Percentiles rank a stretch among this genome's conserved stretches.
phyloP scores from a whole-genome alignment of 176 grass and related monocot genomes.

The Phragmites australis region DNA sequence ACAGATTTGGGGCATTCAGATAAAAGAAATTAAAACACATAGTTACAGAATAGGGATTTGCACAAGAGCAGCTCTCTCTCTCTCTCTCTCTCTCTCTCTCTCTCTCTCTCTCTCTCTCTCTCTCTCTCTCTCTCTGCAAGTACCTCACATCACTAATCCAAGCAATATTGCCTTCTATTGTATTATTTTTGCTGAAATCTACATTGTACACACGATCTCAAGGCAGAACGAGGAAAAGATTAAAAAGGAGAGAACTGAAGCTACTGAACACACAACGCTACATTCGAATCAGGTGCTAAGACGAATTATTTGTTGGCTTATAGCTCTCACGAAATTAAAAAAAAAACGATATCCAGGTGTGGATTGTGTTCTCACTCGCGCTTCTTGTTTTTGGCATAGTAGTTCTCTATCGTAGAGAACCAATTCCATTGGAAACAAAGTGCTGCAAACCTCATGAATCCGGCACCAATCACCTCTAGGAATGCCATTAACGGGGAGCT shows the following conservation, averaged over 20 bases:
- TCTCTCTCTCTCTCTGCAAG: not conserved
- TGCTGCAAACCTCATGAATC: slow-evolving; percentile 73
- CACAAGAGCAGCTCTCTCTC: not conserved
- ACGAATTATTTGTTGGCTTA: not conserved
- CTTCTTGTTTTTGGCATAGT: slow-evolving; percentile 62
- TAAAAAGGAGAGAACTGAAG: not conserved
- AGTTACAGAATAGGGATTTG: not conserved
- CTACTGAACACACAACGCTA: not conserved
- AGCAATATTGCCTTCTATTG: too few relatives aligned
- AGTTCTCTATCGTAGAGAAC: slow-evolving; percentile 74
- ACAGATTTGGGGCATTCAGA: not conserved
- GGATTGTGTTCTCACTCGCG: slow-evolving; percentile 2
- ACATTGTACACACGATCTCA: not conserved
- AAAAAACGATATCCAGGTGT: not conserved
- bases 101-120: too few relatives aligned
- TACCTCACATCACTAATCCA: not conserved
- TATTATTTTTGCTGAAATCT: too few relatives aligned
- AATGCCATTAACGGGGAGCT: slow-evolving; percentile 64
- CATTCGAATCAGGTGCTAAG: slow-evolving; percentile 1
- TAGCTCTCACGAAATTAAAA: not conserved
- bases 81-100: too few relatives aligned
- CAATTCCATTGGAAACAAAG: slow-evolving; percentile 86
- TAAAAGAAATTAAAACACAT: not conserved
- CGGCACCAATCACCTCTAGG: slow-evolving; percentile 63
- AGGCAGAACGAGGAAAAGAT: not conserved